A percentile compares a stretch with the other conserved stretches of the same genome.
Evolutionary conservation across 257 asterid species (phyloP).

Genomic region (Solanum stenotomum): DNA sequence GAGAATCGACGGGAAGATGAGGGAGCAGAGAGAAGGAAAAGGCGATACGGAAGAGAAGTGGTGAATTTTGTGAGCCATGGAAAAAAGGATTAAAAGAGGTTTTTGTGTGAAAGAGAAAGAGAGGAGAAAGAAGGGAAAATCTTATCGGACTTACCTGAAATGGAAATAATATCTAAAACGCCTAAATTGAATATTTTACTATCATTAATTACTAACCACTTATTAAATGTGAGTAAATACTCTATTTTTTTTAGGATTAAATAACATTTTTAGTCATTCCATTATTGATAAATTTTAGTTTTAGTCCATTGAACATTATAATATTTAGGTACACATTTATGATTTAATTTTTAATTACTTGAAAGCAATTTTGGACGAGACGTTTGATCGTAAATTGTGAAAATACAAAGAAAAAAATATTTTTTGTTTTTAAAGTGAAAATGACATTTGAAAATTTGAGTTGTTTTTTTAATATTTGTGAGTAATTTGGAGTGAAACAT

Average conservation of each 20-base stretch:
- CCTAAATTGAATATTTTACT: neutral
- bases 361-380: neutral
- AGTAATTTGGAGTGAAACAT: no score
- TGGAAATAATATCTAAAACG: slow-evolving; percentile 6
- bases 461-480: no score
- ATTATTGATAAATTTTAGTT: neutral
- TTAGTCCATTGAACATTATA: neutral
- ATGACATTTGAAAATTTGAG: no score
- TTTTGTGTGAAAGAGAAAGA: neutral
- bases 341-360: neutral
- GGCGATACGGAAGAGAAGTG: neutral
- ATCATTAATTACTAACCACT: neutral
- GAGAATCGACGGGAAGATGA: neutral
- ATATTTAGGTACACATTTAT: neutral
- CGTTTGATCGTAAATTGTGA: no score
- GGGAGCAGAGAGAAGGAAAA: neutral
- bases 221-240: neutral
- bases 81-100: neutral
- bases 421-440: neutral
- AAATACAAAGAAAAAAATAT: neutral
- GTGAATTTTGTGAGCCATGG: slow-evolving; percentile 12
- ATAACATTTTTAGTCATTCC: neutral
- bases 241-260: neutral
- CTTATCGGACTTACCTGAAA: slow-evolving; percentile 22
- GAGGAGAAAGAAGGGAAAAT: neutral